These are phyloP conservation scores for Cichorium intybus DNA, from an alignment of 140 eudicot species.

Conservation along the genomic window DNA sequence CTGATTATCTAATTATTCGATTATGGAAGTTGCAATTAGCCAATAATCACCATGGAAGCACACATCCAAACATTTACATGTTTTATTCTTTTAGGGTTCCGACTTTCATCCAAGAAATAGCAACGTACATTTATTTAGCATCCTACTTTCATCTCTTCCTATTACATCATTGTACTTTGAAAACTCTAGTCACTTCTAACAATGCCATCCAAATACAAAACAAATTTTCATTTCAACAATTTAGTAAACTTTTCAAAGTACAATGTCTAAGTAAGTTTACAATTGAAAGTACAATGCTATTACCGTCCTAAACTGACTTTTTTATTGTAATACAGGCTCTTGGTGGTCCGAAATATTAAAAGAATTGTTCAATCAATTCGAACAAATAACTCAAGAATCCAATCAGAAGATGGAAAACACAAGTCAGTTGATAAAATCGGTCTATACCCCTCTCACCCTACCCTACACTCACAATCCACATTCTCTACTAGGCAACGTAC, in stretches of 20 bases:
- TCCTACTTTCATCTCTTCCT: neutral
- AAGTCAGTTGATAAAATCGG: slow-evolving; percentile 31
- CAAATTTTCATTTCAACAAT: neutral
- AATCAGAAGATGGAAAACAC: slow-evolving; percentile 31
- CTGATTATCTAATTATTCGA: no score
- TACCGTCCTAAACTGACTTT: neutral
- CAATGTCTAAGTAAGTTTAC: no score
- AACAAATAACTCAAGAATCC: slow-evolving; percentile 30
- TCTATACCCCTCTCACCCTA: slow-evolving; percentile 29
- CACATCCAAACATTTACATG: no score
- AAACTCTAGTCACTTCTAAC: no score
- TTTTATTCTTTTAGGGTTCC: no score
- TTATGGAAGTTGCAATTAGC: no score
- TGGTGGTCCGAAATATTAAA: slow-evolving; percentile 45
- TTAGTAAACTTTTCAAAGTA: neutral
- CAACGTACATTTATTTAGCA: no score
- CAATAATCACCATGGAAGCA: no score
- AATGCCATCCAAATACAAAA: no score
- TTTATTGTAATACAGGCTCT: slow-evolving; percentile 42
- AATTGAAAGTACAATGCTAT: neutral
- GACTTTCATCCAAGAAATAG: no score
- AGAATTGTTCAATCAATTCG: slow-evolving; percentile 38
- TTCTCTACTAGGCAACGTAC: slow-evolving; percentile 21
- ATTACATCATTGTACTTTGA: no score
- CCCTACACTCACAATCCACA: slow-evolving; percentile 27